Conservation (phyloP, 2,329 filamentous ascomycete genomes). For the Fusarium denticulatum region DNA sequence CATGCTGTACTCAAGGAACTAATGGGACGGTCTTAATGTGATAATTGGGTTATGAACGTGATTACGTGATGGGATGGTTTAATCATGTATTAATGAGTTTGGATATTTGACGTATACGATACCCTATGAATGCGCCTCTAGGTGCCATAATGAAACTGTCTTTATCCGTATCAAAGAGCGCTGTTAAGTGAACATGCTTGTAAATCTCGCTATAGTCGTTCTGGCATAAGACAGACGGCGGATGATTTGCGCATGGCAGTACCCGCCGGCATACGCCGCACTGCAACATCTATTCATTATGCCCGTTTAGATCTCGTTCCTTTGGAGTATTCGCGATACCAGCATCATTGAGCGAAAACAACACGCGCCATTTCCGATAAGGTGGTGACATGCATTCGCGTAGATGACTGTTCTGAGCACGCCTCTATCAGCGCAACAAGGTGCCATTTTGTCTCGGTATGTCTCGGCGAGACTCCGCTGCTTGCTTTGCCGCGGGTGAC, state of each 20-base stretch:
- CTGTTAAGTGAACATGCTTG: background rate
- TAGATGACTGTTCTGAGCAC: background rate
- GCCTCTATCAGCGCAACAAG: background rate
- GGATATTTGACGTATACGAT: slow-evolving; percentile 3
- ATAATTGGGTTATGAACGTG: background rate
- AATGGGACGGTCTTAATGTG: slow-evolving; percentile 34
- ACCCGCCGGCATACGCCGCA: background rate
- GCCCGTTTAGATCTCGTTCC: background rate
- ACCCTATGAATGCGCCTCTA: background rate
- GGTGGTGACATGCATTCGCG: background rate
- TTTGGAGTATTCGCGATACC: background rate
- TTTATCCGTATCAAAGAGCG: background rate
- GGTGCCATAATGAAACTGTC: background rate
- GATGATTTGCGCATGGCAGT: background rate
- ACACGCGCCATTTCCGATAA: background rate
- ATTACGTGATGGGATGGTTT: background rate
- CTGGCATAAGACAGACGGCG: background rate
- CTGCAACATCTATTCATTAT: background rate
- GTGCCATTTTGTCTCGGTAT: background rate
- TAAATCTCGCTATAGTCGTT: background rate
- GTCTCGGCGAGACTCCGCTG: background rate
- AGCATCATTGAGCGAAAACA: background rate
- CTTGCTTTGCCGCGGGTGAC: background rate
- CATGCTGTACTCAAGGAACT: slow-evolving; percentile 47
- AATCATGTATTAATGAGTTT: slow-evolving; percentile 7